Conservation (phyloP, 768 basidiomycete genomes). For the Psilocybe tampanensis region DNA sequence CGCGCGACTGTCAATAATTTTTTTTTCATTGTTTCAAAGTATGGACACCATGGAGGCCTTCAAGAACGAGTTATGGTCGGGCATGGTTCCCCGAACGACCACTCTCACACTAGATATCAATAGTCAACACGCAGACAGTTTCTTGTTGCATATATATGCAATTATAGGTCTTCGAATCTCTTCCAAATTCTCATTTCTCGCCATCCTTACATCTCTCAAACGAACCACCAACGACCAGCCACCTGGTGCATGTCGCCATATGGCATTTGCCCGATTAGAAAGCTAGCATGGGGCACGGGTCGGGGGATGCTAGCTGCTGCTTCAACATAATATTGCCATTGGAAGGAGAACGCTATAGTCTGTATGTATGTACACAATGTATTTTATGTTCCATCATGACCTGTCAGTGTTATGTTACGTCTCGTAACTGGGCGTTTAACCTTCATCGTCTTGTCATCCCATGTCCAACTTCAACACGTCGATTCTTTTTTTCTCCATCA, state of each 20-base stretch:
- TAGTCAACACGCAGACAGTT: slow-evolving; percentile 19
- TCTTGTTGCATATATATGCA: neutral
- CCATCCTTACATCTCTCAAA: slow-evolving; percentile 11
- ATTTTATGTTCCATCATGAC: slow-evolving; percentile 8
- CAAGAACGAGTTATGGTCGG: slow-evolving; percentile 40
- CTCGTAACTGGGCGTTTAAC: slow-evolving; percentile 1
- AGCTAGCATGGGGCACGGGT: slow-evolving; percentile 1
- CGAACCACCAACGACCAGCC: neutral
- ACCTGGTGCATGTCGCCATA: slow-evolving; percentile 6
- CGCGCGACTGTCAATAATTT: slow-evolving; percentile 5
- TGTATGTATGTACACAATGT: slow-evolving; percentile 7
- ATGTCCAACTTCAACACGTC: neutral
- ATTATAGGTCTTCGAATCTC: neutral
- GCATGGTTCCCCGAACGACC: slow-evolving; percentile 38
- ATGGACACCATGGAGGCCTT: slow-evolving; percentile 23
- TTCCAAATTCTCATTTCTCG: slow-evolving; percentile 8
- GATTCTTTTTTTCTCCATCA: neutral
- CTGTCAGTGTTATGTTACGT: slow-evolving; percentile 7
- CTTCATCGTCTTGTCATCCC: neutral
- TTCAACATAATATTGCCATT: neutral
- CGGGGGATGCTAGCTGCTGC: neutral
- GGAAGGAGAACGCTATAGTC: neutral
- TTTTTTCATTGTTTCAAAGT: slow-evolving; percentile 14
- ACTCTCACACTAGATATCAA: slow-evolving; percentile 46
- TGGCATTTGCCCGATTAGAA: slow-evolving; percentile 11